A percentile compares a stretch with the other conserved stretches of the same genome.
Conservation (phyloP, 345 rosid species). For the Isatis tinctoria region DNA sequence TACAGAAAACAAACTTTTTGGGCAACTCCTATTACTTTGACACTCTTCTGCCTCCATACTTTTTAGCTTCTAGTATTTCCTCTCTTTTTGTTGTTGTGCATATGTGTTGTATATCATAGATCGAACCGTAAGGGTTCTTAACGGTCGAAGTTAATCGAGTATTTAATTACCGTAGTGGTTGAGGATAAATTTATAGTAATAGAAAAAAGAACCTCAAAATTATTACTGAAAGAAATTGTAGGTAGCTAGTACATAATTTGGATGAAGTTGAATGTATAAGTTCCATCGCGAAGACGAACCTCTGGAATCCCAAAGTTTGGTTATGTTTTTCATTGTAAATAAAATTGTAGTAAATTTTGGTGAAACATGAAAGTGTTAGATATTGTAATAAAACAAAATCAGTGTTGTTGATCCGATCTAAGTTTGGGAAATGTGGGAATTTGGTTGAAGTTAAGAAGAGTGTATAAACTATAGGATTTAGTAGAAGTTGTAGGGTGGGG, state of each 20-base stretch:
- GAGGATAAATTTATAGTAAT: not conserved
- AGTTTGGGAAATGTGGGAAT: constrained; percentile 30
- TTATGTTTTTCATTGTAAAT: not conserved
- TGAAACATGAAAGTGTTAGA: not conserved
- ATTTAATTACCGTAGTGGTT: not conserved
- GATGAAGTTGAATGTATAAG: not conserved
- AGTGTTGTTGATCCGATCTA: constrained; percentile 25
- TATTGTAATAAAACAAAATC: not conserved
- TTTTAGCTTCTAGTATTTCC: not conserved
- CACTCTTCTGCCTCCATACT: not conserved
- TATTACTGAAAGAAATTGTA: not conserved
- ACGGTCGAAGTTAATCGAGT: not conserved
- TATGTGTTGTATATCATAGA: not conserved
- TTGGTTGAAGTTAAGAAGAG: constrained; percentile 19
- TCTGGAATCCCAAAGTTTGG: not conserved
- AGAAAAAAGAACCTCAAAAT: not conserved
- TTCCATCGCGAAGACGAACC: not conserved
- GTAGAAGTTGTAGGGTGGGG: constrained; percentile 13
- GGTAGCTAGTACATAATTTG: not conserved
- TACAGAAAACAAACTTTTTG: not conserved
- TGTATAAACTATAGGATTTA: constrained; percentile 24
- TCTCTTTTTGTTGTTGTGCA: no score
- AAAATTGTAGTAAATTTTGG: not conserved
- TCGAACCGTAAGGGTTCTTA: not conserved
- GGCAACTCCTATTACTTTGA: not conserved